Base-by-base conservation (phyloP, 2,329 filamentous ascomycete genomes). In the Chaetomium strumarium region DNA sequence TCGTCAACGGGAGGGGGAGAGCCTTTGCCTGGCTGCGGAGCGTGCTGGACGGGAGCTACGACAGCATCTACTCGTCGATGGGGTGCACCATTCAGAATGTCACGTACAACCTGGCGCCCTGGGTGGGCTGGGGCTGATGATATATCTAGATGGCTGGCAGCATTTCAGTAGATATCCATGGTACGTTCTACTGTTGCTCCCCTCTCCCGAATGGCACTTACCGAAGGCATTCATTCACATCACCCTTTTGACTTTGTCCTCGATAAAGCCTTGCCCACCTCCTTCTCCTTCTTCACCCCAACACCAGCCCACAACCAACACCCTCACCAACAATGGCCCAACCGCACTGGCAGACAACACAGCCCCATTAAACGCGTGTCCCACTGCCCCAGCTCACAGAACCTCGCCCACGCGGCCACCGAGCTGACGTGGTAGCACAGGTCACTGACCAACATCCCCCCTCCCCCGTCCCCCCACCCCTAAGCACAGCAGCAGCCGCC, bases 371-470 rank as follows among this genome's bases (percentile, higher is more conserved):
- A 65, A 64, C 16, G 33, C 20, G 63, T 66, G 30, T 33, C 30
- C 67, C 67, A 70, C 7, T 49, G 52, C 2, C 46, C 24, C 9
- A 66, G 30, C 53, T 49, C 4, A 49, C 7, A 61, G 33, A 63
- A 70, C 1, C 37, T 17, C 0, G 38, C 52, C 67, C 66, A 69
- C 10, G 68, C 67, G 3, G 68, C 68, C 3, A 64, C 67, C 1
- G 58, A 58, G 34, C 65, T 61, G 43, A 66, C 62, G 17, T 57
- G 60, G 46, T 63, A 68, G 3, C 58, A 58, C 2, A 53, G 51
- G 55, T 71, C 68, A 51, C 66, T 69, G n/a, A 69, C 55, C 30
- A 71, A 60, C 67, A 70, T 70, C 11, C 67, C 67, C n/a, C n/a
- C n/a, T n/a, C n/a, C n/a, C n/a, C n/a, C n/a, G n/a, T n/a, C n/a